phyloP scores from a whole-genome alignment of 2,329 filamentous ascomycete species.

The Lasiodiplodia hormozganensis region DNA sequence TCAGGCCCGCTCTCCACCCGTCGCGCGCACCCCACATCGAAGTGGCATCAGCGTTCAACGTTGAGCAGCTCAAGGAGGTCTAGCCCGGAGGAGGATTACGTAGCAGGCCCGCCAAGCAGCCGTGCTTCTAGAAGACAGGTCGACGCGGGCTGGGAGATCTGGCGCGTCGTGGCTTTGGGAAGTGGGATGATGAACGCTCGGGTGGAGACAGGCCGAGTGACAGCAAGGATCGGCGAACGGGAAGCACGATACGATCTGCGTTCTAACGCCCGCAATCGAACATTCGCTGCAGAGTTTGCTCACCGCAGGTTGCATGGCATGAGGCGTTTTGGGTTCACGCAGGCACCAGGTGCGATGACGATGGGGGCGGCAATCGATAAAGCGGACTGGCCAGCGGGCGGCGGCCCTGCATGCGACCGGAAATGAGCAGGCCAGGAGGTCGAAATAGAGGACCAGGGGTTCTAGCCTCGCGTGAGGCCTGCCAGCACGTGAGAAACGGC shows the following conservation, averaged over 20 bases:
- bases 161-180: neutral
- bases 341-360: slow-evolving; percentile 1
- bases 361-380: slow-evolving; percentile 17
- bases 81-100: neutral
- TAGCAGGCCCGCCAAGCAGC: neutral
- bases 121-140: slow-evolving; percentile 12
- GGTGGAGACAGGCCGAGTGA: slow-evolving; percentile 18
- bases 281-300: slow-evolving; percentile 27
- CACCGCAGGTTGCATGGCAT: slow-evolving; percentile 24
- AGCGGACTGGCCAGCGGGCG: slow-evolving; percentile 24
- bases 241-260: slow-evolving; percentile 25
- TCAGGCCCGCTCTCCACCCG: slow-evolving; percentile 6
- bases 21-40: neutral
- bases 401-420: slow-evolving; percentile 15
- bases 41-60: neutral
- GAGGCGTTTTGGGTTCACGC: neutral
- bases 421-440: slow-evolving; percentile 20
- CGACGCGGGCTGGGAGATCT: slow-evolving; percentile 4
- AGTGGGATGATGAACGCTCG: slow-evolving; percentile 23
- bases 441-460: slow-evolving; percentile 24
- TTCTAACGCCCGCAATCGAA: slow-evolving; percentile 25
- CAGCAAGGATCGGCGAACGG: slow-evolving; percentile 10
- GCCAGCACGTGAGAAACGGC: slow-evolving; percentile 13
- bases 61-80: neutral
- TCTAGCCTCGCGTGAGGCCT: neutral